Percentiles rank a stretch among this genome's conserved stretches.
These are phyloP conservation scores for Kodamaea sp. DNA, from an alignment of 1,139 yeast genomes.

Conservation along the genomic window DNA sequence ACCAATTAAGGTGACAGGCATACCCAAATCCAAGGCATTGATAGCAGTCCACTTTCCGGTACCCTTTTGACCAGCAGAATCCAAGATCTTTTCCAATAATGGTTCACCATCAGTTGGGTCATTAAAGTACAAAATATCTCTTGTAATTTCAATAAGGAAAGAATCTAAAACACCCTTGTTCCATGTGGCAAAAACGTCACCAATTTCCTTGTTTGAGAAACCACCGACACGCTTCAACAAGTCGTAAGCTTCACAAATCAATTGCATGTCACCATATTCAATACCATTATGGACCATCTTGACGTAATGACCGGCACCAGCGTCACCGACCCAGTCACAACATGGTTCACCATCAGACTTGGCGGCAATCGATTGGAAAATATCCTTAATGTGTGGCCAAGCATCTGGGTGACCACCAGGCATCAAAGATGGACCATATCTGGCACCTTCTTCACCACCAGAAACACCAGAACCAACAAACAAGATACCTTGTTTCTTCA, in stretches of 20 bases:
- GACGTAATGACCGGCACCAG: slow-evolving; percentile 98
- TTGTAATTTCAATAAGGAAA: slow-evolving; percentile 93
- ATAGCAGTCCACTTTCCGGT: slow-evolving; percentile 99
- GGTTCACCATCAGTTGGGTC: slow-evolving; percentile 88
- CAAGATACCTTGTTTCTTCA: slow-evolving; percentile 80
- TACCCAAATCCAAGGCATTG: slow-evolving; percentile 95
- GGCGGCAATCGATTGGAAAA: slow-evolving; percentile 95
- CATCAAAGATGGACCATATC: slow-evolving; percentile 98
- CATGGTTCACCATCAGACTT: slow-evolving; percentile 98
- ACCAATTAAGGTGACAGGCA: slow-evolving; percentile 97
- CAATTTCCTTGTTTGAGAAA: slow-evolving; percentile 86
- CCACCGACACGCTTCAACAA: slow-evolving; percentile 93
- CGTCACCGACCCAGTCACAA: slow-evolving; percentile 99
- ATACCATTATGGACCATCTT: slow-evolving; percentile 99
- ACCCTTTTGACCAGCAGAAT: slow-evolving; percentile 99
- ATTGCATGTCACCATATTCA: slow-evolving; percentile 99
- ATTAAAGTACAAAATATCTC: slow-evolving; percentile 84
- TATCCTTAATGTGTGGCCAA: slow-evolving; percentile 97
- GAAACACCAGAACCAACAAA: slow-evolving; percentile 99
- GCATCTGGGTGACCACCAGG: slow-evolving; percentile 99
- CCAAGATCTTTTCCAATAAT: slow-evolving; percentile 92
- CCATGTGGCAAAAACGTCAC: slow-evolving; percentile 90
- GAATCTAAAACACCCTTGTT: slow-evolving; percentile 97
- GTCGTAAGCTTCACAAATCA: slow-evolving; percentile 97
- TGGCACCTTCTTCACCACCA: slow-evolving; percentile 99